Evolutionary conservation across 2,329 filamentous ascomycete genomes (phyloP).

Genomic region (Neofusicoccum cordaticola): DNA sequence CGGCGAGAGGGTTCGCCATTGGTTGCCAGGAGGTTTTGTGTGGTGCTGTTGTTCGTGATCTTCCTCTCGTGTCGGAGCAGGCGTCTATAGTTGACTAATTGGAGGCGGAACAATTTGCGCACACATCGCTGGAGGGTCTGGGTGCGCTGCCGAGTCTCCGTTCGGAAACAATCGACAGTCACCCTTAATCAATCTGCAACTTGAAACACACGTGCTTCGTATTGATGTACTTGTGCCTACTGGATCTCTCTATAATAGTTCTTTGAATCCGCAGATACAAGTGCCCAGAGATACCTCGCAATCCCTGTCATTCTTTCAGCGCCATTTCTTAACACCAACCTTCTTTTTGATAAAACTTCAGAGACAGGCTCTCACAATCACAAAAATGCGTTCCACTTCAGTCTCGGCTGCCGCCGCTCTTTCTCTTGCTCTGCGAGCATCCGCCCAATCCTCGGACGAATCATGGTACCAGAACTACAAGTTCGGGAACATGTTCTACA

Average conservation of each 20-base stretch:
- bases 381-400: conserved; percentile 3
- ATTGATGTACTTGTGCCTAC: background rate
- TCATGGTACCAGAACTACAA: conserved; percentile 12
- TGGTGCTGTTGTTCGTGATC: background rate
- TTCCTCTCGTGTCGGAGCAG: background rate
- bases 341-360: background rate
- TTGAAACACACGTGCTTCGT: background rate
- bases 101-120: background rate
- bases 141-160: background rate
- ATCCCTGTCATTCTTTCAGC: background rate
- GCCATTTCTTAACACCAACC: background rate
- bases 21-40: background rate
- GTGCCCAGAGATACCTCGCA: background rate
- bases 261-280: background rate
- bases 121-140: background rate
- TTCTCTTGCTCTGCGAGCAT: background rate
- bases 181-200: conserved; percentile 11
- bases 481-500: conserved; percentile 20
- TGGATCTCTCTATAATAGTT: background rate
- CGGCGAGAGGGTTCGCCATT: background rate
- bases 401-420: conserved; percentile 6
- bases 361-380: background rate
- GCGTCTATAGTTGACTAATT: background rate
- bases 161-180: background rate
- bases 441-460: conserved; percentile 1